A percentile compares a stretch with the other conserved stretches of the same genome.
These are phyloP conservation scores for Dryas alaskensis DNA, from an alignment of 306 rosid species.

Conservation along the genomic window DNA sequence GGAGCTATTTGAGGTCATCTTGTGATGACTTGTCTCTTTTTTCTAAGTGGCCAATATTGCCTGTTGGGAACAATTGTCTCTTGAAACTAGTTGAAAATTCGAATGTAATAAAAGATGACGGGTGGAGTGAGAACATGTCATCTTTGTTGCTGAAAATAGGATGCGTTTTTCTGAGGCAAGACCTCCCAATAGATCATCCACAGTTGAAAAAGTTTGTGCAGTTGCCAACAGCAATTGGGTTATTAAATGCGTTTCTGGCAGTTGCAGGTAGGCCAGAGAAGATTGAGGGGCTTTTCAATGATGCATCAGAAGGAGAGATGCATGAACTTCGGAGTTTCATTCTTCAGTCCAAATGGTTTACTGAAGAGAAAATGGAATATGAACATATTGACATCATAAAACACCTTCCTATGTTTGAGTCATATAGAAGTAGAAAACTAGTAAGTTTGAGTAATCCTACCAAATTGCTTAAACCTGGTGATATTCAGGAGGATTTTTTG, in stretches of 20 bases:
- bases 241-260: constrained; percentile 70
- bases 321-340: constrained; percentile 89
- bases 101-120: constrained; percentile 77
- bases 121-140: constrained; percentile 97
- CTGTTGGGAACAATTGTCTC: constrained; percentile 66
- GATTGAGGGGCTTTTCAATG: constrained; percentile 58
- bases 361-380: constrained; percentile 63
- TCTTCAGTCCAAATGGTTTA: constrained; percentile 96
- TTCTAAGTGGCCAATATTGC: constrained; percentile 91
- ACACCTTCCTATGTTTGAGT: constrained; percentile 84
- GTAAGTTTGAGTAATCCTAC: constrained; percentile 74
- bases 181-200: constrained; percentile 78
- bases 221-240: constrained; percentile 69
- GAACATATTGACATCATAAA: constrained; percentile 62
- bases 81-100: constrained; percentile 71
- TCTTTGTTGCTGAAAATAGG: constrained; percentile 83
- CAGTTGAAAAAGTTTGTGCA: constrained; percentile 74
- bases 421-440: constrained; percentile 70
- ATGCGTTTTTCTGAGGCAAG: constrained; percentile 70
- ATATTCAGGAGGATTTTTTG: constrained; percentile 68
- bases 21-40: constrained; percentile 79
- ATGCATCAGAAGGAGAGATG: constrained; percentile 87
- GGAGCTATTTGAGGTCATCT: constrained; percentile 78
- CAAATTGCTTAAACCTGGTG: constrained; percentile 83
- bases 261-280: constrained; percentile 71